Base-by-base conservation (phyloP, 768 basidiomycete species). In the Boletus vinaceobasis region DNA sequence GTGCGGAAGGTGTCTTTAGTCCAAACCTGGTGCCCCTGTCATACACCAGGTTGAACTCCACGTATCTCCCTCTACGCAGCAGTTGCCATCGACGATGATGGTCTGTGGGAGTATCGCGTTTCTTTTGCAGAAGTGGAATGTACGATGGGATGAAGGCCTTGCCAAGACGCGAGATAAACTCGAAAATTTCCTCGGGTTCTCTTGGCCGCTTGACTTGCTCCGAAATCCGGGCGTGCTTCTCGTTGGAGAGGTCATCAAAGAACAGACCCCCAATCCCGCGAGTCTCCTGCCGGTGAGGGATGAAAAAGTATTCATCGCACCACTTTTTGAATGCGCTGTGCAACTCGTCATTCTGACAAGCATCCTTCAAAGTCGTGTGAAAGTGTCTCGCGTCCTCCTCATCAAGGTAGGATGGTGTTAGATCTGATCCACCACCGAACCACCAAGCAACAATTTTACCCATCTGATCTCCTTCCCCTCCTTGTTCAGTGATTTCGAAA, bases 261-360 rank as follows among this genome's bases (percentile, higher is more conserved):
- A 98, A 98, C 52, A 99, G 75, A 1, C 97, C 97, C 32, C 97
- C 97, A 46, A 99, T 73, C 5, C 97, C 97, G 42, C 97, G 83
- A 2, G 84, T 73, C 74, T 98, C 97, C 31, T 73, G 67, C 11
- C 97, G 84, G 70, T 98, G 97, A 17, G 90, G 80, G 65, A 98
- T 88, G 71, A 79, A 87, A 72, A 99, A 99, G 75, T 99, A 99
- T 69, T 95, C 87, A 73, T 98, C 97, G 74, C 96, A 98, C 93
- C 94, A 98, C 60, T 82, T 81, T 70, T 98, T 98, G 81, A 94
- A 93, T 2, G 78, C 74, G 3, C 82, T 79, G 75, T 92, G 90
- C 49, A 96, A 76, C 27, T 75, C 73, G 3, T 93, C 86, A 26
- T 75, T 69, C 61, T 89, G 87, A 70, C 92, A 95, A 1, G 88